Conservation (phyloP, 495 filamentous ascomycete species). For the Lophiostoma macrostomum region DNA sequence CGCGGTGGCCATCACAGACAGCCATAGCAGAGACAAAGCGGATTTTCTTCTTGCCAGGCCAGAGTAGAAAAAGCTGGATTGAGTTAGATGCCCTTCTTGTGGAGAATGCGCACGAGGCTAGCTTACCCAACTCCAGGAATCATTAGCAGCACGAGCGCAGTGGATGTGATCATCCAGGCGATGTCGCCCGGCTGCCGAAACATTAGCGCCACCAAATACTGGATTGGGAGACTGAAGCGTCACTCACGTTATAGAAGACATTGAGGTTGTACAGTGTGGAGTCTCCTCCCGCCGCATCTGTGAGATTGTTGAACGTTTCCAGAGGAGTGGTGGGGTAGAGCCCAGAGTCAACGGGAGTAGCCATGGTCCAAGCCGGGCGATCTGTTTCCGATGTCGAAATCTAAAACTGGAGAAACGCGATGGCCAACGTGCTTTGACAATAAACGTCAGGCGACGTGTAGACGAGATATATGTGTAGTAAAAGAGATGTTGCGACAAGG, state of each 20-base stretch:
- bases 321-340: constrained; percentile 23
- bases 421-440: not conserved
- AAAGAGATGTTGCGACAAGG: too few relatives aligned
- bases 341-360: too few relatives aligned
- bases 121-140: constrained; percentile 87
- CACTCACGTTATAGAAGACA: constrained; percentile 58
- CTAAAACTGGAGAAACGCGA: not conserved
- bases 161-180: constrained; percentile 82
- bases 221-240: not conserved
- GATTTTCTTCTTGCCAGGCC: constrained; percentile 96
- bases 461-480: not conserved
- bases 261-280: constrained; percentile 72
- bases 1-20: constrained; percentile 92
- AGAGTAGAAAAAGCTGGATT: constrained; percentile 85
- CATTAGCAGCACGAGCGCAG: constrained; percentile 93
- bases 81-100: constrained; percentile 40
- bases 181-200: constrained; percentile 72
- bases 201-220: constrained; percentile 10
- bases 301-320: constrained; percentile 54
- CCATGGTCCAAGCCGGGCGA: constrained; percentile 16
- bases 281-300: constrained; percentile 65
- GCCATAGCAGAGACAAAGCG: constrained; percentile 90
- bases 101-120: not conserved
- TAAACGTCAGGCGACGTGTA: not conserved
- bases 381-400: constrained; percentile 8